Base-by-base conservation (phyloP, 176 grass and related monocot genomes). In the Triticum dicoccoides region DNA sequence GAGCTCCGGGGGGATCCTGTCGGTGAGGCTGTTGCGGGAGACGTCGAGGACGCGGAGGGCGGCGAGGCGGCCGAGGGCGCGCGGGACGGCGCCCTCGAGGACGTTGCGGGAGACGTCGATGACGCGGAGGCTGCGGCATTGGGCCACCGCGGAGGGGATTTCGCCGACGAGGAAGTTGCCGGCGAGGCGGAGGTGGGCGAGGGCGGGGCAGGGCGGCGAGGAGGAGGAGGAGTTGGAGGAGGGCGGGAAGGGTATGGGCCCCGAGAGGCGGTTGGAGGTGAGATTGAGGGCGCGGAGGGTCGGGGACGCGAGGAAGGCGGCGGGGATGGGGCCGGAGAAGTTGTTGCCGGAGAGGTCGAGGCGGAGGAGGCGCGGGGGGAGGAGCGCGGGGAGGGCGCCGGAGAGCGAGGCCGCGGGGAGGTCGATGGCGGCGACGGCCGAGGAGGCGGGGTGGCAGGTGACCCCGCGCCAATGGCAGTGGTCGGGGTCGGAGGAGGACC, bases 11-110 rank as follows among this genome's bases (percentile, higher is more conserved):
- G 89, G 92, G 52, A 94, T 85, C 42, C 80, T 84, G 39, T 89
- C 89, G 49, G 92, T 92, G 77, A 94, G 92, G 84, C 92, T 92
- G 88, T 94, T 94, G 51, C 83, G 85, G 1, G 92, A 94, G 63
- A 94, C 77, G 79, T 94, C 92, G 51, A 94, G 92, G 63, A 85
- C 70, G 41, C 84, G 80, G 49, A 94, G 89, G 38, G 38, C 78
- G 34, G 64, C 59, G 51, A 94, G 76, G 9, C 82, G 63, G 42
- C 87, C 89, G 11, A 94, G 66, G 21, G 15, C 27, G n/a, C 58
- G 61, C 1, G 92, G 89, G 67, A 94, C n/a, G 30, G 41, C 45
- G 4, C 89, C 89, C 86, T 94, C 92, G 37, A 94, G 79, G 39
- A 94, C 83, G 87, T 94, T 94, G 35, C 80, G 32, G 20, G 84